phyloP scores from a whole-genome alignment of 177 flowering plant species.

The Vitis hybrid region DNA sequence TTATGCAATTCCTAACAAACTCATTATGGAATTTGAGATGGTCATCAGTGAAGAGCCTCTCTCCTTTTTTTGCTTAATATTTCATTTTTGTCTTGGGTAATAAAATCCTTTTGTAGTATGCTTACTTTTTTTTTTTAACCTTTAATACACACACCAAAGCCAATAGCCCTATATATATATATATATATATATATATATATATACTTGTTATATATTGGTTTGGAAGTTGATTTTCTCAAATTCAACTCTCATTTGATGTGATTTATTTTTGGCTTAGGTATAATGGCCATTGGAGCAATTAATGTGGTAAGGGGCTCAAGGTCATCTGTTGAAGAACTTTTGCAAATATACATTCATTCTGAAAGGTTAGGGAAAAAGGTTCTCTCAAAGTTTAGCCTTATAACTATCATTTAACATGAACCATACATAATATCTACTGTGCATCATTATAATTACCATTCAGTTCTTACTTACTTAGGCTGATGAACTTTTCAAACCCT shows the following conservation, averaged over 20 bases:
- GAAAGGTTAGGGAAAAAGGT: slow-evolving; percentile 58
- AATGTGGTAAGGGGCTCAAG: slow-evolving; percentile 94
- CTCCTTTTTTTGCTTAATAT: not conserved
- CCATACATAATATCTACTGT: no score
- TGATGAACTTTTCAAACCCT: no score
- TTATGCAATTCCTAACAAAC: not conserved
- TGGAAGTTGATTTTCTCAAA: not conserved
- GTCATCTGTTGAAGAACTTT: slow-evolving; percentile 80
- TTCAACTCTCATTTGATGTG: not conserved
- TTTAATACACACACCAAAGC: not conserved
- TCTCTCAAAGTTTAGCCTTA: not conserved
- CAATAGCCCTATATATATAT: not conserved
- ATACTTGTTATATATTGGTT: not conserved
- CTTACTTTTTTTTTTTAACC: not conserved
- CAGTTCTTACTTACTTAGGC: no score
- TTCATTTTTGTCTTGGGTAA: not conserved
- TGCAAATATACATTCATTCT: slow-evolving; percentile 86
- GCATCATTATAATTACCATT: no score
- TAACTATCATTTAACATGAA: not conserved
- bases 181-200: not conserved
- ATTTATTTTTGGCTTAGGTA: slow-evolving; percentile 42
- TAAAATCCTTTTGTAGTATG: not conserved
- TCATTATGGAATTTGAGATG: not conserved
- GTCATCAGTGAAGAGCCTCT: not conserved
- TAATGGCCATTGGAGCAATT: slow-evolving; percentile 91